Conservation (phyloP, 2,329 filamentous ascomycete genomes). For the Paecilomyces dactylethromorphus region DNA sequence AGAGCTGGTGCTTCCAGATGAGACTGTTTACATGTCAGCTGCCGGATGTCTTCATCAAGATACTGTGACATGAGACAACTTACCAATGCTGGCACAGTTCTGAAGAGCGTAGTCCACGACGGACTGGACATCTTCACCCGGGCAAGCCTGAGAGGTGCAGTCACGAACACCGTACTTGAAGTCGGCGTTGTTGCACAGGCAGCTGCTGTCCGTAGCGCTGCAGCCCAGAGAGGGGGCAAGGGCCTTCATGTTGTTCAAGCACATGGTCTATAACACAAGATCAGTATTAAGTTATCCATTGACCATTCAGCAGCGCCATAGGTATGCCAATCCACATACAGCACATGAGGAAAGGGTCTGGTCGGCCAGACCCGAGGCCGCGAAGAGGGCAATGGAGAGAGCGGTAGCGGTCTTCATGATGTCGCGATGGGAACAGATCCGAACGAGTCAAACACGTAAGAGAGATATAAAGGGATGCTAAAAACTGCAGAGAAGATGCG, state of each 20-base stretch:
- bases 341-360: background rate
- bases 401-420: constrained; percentile 1
- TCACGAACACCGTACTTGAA: constrained; percentile 41
- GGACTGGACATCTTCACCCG: constrained; percentile 24
- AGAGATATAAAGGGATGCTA: background rate
- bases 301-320: background rate
- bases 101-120: constrained; percentile 27
- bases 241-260: constrained; percentile 39
- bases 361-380: background rate
- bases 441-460: background rate
- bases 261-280: constrained; percentile 30
- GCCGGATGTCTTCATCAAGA: background rate
- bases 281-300: constrained; percentile 10
- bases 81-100: constrained; percentile 26
- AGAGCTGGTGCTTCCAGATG: background rate
- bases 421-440: background rate
- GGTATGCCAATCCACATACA: background rate
- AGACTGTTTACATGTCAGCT: background rate
- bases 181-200: constrained; percentile 35
- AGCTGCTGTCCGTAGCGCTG: constrained; percentile 26
- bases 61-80: background rate
- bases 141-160: constrained; percentile 40
- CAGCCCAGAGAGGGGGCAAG: constrained; percentile 36
- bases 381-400: constrained; percentile 1
- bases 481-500: background rate